These are phyloP conservation scores for Tetrapisispora nanseiensis DNA, from an alignment of 805 yeast genomes.

Conservation along the genomic window DNA sequence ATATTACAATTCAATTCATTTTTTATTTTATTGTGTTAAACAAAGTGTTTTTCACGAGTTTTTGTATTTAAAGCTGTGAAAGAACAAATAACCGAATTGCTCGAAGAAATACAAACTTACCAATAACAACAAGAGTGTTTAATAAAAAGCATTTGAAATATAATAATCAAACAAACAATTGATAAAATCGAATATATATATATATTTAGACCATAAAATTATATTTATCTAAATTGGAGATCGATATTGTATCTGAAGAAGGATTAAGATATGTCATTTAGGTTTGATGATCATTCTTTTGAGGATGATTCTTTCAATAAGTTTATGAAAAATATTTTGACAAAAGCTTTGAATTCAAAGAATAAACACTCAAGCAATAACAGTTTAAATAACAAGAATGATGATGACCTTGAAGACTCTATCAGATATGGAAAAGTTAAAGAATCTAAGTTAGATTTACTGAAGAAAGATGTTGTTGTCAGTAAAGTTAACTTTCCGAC, in stretches of 20 bases:
- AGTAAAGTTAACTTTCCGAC: slow-evolving; percentile 23
- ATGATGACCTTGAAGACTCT: neutral
- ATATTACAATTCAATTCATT: no score
- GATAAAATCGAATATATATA: no score
- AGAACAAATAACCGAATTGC: no score
- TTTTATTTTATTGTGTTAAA: no score
- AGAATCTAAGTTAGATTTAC: slow-evolving; percentile 4
- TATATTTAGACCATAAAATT: neutral
- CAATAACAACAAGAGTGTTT: no score
- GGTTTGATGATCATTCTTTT: slow-evolving; percentile 19
- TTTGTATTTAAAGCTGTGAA: no score
- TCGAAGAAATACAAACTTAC: no score
- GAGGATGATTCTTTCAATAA: slow-evolving; percentile 22
- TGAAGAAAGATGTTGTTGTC: slow-evolving; percentile 24
- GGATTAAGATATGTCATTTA: slow-evolving; percentile 22
- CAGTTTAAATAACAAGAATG: neutral
- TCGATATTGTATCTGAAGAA: no score
- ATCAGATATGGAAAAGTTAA: slow-evolving; percentile 1
- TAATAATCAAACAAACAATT: no score
- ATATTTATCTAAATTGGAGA: neutral
- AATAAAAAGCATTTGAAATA: no score
- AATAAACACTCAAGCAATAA: neutral
- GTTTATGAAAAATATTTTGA: slow-evolving; percentile 16
- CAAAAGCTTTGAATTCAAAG: slow-evolving; percentile 17
- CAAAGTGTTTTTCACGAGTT: no score